Base-by-base conservation (phyloP, 768 basidiomycete species). In the Daedaleopsis sinensis region DNA sequence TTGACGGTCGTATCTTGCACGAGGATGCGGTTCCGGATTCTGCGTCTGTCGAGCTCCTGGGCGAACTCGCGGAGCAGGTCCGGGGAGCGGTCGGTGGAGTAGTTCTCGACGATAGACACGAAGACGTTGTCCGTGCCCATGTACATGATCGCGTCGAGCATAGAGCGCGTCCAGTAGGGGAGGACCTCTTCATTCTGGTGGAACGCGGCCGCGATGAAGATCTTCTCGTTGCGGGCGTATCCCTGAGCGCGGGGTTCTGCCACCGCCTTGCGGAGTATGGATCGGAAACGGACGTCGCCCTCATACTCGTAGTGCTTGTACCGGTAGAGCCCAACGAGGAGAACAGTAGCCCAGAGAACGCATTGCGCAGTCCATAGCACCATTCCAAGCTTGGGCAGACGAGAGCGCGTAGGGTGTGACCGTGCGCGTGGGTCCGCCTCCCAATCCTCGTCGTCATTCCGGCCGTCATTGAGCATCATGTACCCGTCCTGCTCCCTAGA, bases 71-170 rank as follows among this genome's bases (percentile, higher is more conserved):
- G 62, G 8, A 79, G 72, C 15, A 76, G 70, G 7, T 68, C 55
- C 10, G 75, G 70, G 0, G 75, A 73, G 27, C 55, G 39, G 62
- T 79, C 78, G 32, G 38, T 57, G 42, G 73, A 77, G 54, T 75
- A 68, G 36, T 76, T 78, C 67, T 80, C 79, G 55, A 79, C 68
- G 51, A 79, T 66, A 37, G 77, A 79, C n/a, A 77, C 73, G 55
- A 74, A 81, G 42, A 78, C 76, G 39, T 80, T 79, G 57, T 76
- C 75, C 6, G 68, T 49, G n/a, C 80, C 80, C 48, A 81, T 71
- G 52, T 75, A 78, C 43, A 69, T 60, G 11, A 79, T 77, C 5
- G 68, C 65, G 59, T 72, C 70, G 49, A 76, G 57, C 36, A 80
- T 64, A 37, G 77, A 68, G 7, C 67, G 56, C 3, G 71, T 72